These are phyloP conservation scores for Aspergillus intermedius DNA, from an alignment of 2,329 filamentous ascomycete genomes.

Conservation along the genomic window DNA sequence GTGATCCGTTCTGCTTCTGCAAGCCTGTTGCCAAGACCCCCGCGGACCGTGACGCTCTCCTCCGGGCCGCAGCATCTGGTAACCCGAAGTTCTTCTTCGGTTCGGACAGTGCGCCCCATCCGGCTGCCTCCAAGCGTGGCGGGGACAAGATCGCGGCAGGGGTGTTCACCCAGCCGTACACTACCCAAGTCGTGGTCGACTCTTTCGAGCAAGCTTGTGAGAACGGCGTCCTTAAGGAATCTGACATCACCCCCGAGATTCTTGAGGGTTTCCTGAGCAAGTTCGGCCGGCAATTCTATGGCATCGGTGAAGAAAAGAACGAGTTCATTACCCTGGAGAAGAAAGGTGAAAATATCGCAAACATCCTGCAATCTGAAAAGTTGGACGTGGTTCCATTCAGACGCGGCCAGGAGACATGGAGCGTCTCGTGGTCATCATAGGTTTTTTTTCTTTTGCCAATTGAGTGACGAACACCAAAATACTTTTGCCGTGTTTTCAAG, in stretches of 20 bases:
- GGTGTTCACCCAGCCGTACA: constrained; percentile 57
- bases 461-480: not conserved
- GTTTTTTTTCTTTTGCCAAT: constrained; percentile 9
- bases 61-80: constrained; percentile 53
- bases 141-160: constrained; percentile 49
- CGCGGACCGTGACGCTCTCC: constrained; percentile 63
- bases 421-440: constrained; percentile 26
- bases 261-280: constrained; percentile 53
- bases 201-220: constrained; percentile 52
- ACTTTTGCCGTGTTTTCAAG: not conserved
- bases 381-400: constrained; percentile 62
- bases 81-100: constrained; percentile 61
- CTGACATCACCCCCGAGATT: constrained; percentile 49
- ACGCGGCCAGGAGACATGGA: constrained; percentile 50
- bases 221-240: constrained; percentile 47
- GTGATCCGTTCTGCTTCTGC: constrained; percentile 71
- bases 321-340: constrained; percentile 53
- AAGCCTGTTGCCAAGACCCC: constrained; percentile 69
- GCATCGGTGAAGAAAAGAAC: constrained; percentile 41
- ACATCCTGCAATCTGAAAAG: constrained; percentile 49
- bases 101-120: constrained; percentile 66
- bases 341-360: constrained; percentile 49
- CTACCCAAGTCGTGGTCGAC: constrained; percentile 53
- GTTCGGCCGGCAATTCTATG: constrained; percentile 55
- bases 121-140: constrained; percentile 50